Evolutionary conservation across 2,329 filamentous ascomycete species (phyloP).

Genomic region (Fusarium lateritium): DNA sequence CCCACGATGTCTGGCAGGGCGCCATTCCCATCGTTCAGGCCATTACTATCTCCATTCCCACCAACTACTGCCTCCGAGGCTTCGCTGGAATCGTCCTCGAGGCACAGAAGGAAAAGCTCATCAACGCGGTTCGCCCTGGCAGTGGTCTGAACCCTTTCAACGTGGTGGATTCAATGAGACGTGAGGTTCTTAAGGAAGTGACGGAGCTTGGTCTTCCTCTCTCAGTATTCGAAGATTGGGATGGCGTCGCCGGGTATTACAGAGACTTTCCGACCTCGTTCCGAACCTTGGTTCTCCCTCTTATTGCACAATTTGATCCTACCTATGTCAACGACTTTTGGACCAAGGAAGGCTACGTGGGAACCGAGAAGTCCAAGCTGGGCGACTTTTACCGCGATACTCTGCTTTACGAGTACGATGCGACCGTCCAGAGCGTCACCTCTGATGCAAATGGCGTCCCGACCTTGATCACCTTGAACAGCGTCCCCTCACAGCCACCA

Average conservation of each 20-base stretch:
- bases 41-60: slow-evolving; percentile 33
- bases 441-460: not conserved
- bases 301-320: not conserved
- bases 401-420: not conserved
- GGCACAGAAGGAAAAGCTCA: not conserved
- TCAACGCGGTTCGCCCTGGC: not conserved
- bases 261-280: no score
- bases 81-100: slow-evolving; percentile 20
- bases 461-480: not conserved
- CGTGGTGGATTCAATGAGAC: not conserved
- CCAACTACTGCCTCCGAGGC: slow-evolving; percentile 24
- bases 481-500: no score
- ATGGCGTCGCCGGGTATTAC: no score
- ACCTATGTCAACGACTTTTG: slow-evolving; percentile 2
- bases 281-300: no score
- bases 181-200: not conserved
- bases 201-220: not conserved
- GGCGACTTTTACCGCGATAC: not conserved
- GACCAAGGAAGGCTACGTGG: slow-evolving; percentile 1
- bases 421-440: not conserved
- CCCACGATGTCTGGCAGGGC: slow-evolving; percentile 42
- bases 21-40: slow-evolving; percentile 38
- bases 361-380: not conserved
- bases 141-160: not conserved
- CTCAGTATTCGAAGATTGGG: slow-evolving; percentile 2